Evolutionary conservation across 352 stramenopile species (phyloP).

Genomic region (Globisporangium polare): DNA sequence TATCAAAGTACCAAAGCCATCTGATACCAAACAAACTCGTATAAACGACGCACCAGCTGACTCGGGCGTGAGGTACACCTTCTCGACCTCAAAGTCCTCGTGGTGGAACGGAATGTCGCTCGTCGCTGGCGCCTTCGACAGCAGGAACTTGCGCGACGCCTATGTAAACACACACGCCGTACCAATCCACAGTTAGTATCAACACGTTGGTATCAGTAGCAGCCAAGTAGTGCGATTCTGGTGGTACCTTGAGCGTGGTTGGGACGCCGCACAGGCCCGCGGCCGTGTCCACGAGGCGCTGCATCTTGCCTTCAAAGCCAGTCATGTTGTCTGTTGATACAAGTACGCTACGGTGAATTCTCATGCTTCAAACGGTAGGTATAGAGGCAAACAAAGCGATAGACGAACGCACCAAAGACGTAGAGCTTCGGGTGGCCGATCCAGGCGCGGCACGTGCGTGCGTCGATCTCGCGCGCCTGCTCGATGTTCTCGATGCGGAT

Average conservation of each 20-base stretch:
- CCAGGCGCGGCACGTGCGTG: conserved; percentile 69
- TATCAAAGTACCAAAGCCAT: too few species aligned
- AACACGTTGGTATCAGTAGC: background rate
- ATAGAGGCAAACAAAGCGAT: background rate
- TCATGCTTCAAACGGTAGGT: background rate
- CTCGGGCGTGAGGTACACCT: conserved; percentile 79
- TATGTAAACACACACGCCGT: background rate
- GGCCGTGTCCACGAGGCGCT: conserved; percentile 79
- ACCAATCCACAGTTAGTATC: background rate
- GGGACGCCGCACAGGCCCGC: conserved; percentile 68
- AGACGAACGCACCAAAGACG: conserved; percentile 53
- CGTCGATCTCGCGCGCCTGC: conserved; percentile 87
- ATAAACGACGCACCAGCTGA: conserved; percentile 32
- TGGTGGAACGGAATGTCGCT: conserved; percentile 70
- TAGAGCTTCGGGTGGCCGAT: conserved; percentile 84
- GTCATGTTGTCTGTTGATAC: conserved; percentile 70
- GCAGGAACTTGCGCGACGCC: conserved; percentile 72
- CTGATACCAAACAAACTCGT: background rate
- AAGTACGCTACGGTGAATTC: background rate
- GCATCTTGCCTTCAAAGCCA: conserved; percentile 85
- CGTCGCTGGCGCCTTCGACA: conserved; percentile 35
- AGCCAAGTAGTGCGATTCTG: background rate
- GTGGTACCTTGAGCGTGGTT: conserved; percentile 54
- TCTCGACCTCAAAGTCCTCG: conserved; percentile 86
- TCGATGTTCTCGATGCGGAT: conserved; percentile 93